Evolutionary conservation across 129 eudicot genomes (phyloP).

Genomic region (Chrysanthemum makinoi): DNA sequence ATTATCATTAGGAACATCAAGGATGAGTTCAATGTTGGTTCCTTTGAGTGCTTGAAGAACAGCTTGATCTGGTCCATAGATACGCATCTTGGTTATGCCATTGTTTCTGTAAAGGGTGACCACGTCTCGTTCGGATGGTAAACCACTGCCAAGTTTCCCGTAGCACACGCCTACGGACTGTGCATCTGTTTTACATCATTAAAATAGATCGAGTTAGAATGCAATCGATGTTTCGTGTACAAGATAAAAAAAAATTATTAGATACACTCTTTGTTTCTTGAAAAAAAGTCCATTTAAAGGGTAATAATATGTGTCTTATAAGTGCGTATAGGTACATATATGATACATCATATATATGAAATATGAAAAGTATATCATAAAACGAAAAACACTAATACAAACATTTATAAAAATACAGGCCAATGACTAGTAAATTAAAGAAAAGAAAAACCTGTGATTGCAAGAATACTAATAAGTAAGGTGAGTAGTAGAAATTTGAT

Average conservation of each 20-base stretch:
- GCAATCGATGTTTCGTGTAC: too few species aligned
- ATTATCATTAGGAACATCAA: constrained; percentile 39
- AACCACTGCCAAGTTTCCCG: constrained; percentile 33
- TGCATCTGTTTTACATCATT: constrained; percentile 33
- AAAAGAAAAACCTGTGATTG: constrained; percentile 21
- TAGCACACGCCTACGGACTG: constrained; percentile 54
- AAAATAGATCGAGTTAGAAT: too few species aligned
- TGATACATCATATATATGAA: too few species aligned
- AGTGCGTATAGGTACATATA: too few species aligned
- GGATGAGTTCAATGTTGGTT: constrained; percentile 43
- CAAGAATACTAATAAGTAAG: constrained; percentile 19
- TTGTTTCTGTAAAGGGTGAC: constrained; percentile 39
- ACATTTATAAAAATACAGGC: not conserved
- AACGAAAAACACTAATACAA: too few species aligned
- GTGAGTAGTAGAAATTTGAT: constrained; percentile 15
- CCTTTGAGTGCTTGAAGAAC: constrained; percentile 47
- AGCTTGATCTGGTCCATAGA: constrained; percentile 39
- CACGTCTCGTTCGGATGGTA: constrained; percentile 41
- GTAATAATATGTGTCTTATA: too few species aligned
- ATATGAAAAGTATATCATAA: too few species aligned
- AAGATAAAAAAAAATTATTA: too few species aligned
- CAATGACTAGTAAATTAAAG: not conserved
- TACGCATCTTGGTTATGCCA: constrained; percentile 44
- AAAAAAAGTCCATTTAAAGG: too few species aligned
- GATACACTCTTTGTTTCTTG: too few species aligned